Evolutionary conservation across 2,329 filamentous ascomycete species (phyloP), one percentile per base, ranked within the genome.

Genomic region (Pestalotiopsis sp.): DNA sequence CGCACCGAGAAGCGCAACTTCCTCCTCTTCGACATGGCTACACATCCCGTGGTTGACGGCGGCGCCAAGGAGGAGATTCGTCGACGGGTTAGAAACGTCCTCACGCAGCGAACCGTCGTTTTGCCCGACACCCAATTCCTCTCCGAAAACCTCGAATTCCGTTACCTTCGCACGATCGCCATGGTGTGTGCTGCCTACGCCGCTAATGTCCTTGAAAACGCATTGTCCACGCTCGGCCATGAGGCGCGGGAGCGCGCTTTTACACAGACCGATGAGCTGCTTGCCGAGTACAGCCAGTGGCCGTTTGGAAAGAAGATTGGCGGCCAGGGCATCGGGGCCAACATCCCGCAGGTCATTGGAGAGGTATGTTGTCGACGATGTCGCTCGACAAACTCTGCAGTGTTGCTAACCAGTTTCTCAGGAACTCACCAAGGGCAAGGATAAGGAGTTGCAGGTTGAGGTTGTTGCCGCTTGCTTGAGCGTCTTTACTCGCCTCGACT

Each of bases 1-100:
- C 93, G 96, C 76, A 99, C 96, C 70, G 96, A 99, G 83, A 99
- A 99, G 87, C 94, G 94, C 83, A 99, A 99, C 86, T 99, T 99
- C 85, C 89, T 99, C 73, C 92, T 99, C 72, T 99, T 99, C 86
- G 96, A 99, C 84, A 99, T 99, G 96, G 96, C 96, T 68, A 99
- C 96, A 72, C 96, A 99, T 81, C 96, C 96, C 57, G 95, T 99
- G 69, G 95, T 94, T 72, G 96, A 99, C 77, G 93, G 94, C 73
- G 95, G 94, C 77, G 96, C 96, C 77, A 99, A 99, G 85, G 96
- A 98, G 78, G 96, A 99, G 84, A 96, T 99, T 77, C 90, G 96
- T 76, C 91, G 93, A 79, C 92, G 96, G 75, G 95, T 98, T 73
- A 92, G 95, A 79, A 97, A 93, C 79, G 90, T 98, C 70, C 91